Conservation (phyloP, 495 filamentous ascomycete species). For the Endocarpon pusillum region DNA sequence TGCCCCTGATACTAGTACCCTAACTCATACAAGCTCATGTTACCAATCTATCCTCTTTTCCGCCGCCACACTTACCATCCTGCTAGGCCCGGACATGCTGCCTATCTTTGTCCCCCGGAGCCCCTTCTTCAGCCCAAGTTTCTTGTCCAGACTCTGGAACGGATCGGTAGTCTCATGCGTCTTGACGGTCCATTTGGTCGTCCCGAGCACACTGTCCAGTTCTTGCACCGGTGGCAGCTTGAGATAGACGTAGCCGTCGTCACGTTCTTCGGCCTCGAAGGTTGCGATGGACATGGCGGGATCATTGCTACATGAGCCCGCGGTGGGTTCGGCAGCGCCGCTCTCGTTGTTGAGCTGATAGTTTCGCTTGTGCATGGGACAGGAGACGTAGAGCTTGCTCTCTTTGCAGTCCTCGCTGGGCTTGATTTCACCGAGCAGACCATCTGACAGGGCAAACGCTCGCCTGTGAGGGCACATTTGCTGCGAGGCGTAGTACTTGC, state of each 20-base stretch:
- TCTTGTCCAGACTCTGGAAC: slow-evolving; percentile 55
- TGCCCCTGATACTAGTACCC: background rate
- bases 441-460: slow-evolving; percentile 77
- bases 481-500: slow-evolving; percentile 76
- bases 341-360: slow-evolving; percentile 49
- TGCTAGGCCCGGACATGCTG: slow-evolving; percentile 28
- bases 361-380: slow-evolving; percentile 87
- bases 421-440: slow-evolving; percentile 54
- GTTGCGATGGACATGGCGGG: slow-evolving; percentile 64
- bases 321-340: slow-evolving; percentile 18
- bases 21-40: slow-evolving; percentile 1
- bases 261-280: slow-evolving; percentile 63
- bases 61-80: slow-evolving; percentile 25
- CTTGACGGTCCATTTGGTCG: slow-evolving; percentile 66
- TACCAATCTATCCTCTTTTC: slow-evolving; percentile 55
- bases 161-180: slow-evolving; percentile 47
- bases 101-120: slow-evolving; percentile 40
- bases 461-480: slow-evolving; percentile 98
- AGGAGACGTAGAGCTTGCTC: slow-evolving; percentile 65
- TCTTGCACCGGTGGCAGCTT: slow-evolving; percentile 76
- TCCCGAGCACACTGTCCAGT: slow-evolving; percentile 68
- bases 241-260: slow-evolving; percentile 70
- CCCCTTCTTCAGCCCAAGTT: slow-evolving; percentile 28
- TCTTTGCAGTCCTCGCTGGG: slow-evolving; percentile 13
- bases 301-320: slow-evolving; percentile 66